Percentiles rank a stretch among this genome's conserved stretches.
These are phyloP conservation scores for Gynandropsis gynandra DNA, from an alignment of 345 rosid genomes.

Conservation along the genomic window DNA sequence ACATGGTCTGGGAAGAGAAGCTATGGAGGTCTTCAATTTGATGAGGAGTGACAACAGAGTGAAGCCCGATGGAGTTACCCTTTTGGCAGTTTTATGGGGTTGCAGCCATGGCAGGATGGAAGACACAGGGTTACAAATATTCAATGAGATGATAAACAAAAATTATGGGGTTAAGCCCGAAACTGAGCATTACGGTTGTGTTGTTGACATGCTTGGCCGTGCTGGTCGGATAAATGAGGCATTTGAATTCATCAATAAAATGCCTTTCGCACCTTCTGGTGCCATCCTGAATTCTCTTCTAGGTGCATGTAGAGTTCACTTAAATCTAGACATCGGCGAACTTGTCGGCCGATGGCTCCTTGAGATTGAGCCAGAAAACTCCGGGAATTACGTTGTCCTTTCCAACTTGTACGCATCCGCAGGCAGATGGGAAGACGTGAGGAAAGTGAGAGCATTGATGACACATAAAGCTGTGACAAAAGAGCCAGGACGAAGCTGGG, in stretches of 20 bases:
- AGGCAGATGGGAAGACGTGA: slow-evolving; percentile 83
- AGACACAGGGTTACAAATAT: slow-evolving; percentile 55
- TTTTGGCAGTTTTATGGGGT: slow-evolving; percentile 76
- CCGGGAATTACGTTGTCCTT: slow-evolving; percentile 75
- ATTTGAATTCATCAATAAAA: slow-evolving; percentile 41
- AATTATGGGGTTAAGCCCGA: slow-evolving; percentile 44
- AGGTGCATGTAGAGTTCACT: slow-evolving; percentile 82
- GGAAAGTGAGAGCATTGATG: slow-evolving; percentile 57
- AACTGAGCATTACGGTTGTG: slow-evolving; percentile 75
- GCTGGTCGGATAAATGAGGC: slow-evolving; percentile 72
- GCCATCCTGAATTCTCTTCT: slow-evolving; percentile 79
- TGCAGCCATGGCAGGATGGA: slow-evolving; percentile 93
- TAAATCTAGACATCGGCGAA: slow-evolving; percentile 56
- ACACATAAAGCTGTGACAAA: slow-evolving; percentile 57
- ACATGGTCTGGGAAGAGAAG: slow-evolving; percentile 71
- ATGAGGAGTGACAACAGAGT: slow-evolving; percentile 63
- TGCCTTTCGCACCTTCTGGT: slow-evolving; percentile 74
- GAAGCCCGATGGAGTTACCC: slow-evolving; percentile 60
- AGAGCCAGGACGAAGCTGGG: slow-evolving; percentile 90
- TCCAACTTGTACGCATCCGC: slow-evolving; percentile 79
- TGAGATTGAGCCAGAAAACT: slow-evolving; percentile 75
- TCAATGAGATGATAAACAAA: slow-evolving; percentile 45
- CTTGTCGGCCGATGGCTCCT: slow-evolving; percentile 48
- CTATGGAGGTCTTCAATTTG: slow-evolving; percentile 50
- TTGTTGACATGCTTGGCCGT: slow-evolving; percentile 87